Conservation (phyloP, 495 filamentous ascomycete species). For the Monascus purpureus region DNA sequence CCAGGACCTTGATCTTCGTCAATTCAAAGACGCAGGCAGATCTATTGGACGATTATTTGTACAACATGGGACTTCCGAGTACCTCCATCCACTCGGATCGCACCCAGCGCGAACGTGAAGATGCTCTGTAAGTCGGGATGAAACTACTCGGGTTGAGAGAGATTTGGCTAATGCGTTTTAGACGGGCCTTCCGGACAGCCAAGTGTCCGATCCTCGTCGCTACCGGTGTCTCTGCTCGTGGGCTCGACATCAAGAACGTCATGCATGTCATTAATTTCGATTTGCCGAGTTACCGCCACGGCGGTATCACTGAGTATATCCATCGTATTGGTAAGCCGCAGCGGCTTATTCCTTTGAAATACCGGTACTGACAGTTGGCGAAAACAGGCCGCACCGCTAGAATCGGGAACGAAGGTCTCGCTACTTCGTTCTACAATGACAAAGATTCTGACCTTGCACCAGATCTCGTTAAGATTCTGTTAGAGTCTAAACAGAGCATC, state of each 20-base stretch:
- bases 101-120: slow-evolving; percentile 85
- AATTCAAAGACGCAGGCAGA: slow-evolving; percentile 66
- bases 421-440: slow-evolving; percentile 78
- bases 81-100: slow-evolving; percentile 81
- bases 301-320: slow-evolving; percentile 88
- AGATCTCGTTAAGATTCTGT: slow-evolving; percentile 59
- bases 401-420: slow-evolving; percentile 76
- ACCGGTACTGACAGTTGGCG: slow-evolving; percentile 4
- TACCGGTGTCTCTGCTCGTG: slow-evolving; percentile 74
- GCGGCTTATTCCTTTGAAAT: not conserved
- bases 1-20: slow-evolving; percentile 83
- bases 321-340: slow-evolving; percentile 70
- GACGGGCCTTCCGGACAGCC: slow-evolving; percentile 67
- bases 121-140: slow-evolving; percentile 54
- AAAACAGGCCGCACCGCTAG: slow-evolving; percentile 72
- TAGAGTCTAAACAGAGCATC: slow-evolving; percentile 62
- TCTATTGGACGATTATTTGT: slow-evolving; percentile 75
- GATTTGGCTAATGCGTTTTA: slow-evolving; percentile 9
- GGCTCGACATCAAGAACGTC: slow-evolving; percentile 78
- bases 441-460: slow-evolving; percentile 53
- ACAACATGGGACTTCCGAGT: slow-evolving; percentile 59
- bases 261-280: slow-evolving; percentile 92
- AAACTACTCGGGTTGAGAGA: not conserved
- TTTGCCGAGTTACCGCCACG: slow-evolving; percentile 50
- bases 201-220: slow-evolving; percentile 66